Conservation (phyloP, 2,329 filamentous ascomycete genomes). For the Botryotinia narcissicola region DNA sequence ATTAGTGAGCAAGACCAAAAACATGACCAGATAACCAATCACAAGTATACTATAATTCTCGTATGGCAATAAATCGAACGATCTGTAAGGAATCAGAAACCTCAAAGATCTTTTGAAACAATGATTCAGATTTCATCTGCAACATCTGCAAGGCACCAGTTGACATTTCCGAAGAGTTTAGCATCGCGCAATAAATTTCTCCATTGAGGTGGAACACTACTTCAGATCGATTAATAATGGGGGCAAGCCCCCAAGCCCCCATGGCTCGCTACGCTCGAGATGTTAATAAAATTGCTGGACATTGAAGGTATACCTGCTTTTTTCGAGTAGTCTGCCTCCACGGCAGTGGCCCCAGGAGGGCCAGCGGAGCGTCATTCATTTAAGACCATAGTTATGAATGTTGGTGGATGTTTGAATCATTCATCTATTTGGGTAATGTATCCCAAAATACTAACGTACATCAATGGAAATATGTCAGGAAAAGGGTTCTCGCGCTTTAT, state of each 20-base stretch:
- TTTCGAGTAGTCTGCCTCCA: neutral
- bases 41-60: neutral
- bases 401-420: neutral
- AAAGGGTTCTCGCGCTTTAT: conserved; percentile 39
- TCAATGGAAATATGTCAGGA: conserved; percentile 30
- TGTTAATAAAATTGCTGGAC: neutral
- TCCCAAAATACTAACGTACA: neutral
- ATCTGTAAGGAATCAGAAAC: conserved; percentile 2
- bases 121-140: conserved; percentile 1
- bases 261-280: neutral
- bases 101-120: neutral
- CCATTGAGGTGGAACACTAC: neutral
- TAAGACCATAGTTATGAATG: neutral
- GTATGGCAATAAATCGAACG: conserved; percentile 3
- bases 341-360: neutral
- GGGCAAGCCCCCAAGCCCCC: neutral
- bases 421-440: neutral
- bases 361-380: neutral
- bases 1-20: neutral
- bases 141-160: conserved; percentile 8
- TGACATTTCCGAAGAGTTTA: neutral
- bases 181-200: neutral
- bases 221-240: neutral
- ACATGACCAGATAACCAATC: neutral
- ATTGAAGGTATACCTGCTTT: neutral